Conservation (phyloP, 2,329 filamentous ascomycete genomes). For the Pestalotiopsis sp. region DNA sequence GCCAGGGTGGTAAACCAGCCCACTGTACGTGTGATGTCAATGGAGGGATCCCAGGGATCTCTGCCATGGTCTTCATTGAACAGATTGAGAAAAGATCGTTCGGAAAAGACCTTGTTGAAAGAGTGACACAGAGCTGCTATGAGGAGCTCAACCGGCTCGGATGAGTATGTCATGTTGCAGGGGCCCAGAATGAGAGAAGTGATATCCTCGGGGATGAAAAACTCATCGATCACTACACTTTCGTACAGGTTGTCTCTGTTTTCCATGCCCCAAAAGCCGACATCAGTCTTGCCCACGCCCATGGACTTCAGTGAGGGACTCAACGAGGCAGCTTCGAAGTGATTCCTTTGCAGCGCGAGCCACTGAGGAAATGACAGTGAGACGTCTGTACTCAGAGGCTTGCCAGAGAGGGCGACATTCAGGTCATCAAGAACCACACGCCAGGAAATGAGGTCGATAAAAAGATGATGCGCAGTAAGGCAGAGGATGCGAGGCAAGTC, state of each 20-base stretch:
- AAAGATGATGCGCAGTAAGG: background rate
- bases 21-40: background rate
- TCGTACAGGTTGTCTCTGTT: background rate
- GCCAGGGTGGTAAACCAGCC: background rate
- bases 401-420: background rate
- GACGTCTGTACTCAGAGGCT: background rate
- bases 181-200: background rate
- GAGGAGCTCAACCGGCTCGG: background rate
- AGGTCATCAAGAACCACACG: background rate
- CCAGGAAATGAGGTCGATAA: background rate
- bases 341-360: background rate
- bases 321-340: background rate
- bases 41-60: background rate
- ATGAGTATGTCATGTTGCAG: background rate
- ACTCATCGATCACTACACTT: background rate
- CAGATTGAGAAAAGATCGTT: background rate
- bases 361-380: background rate
- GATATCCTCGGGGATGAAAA: background rate
- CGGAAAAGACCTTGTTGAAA: background rate
- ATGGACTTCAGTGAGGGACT: background rate
- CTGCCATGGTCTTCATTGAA: background rate
- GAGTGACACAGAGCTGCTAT: background rate
- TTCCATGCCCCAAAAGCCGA: background rate
- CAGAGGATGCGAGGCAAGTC: background rate
- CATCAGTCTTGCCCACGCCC: background rate